These are phyloP conservation scores for Fraxinus greggii DNA, from an alignment of 305 asterid species.

Conservation along the genomic window DNA sequence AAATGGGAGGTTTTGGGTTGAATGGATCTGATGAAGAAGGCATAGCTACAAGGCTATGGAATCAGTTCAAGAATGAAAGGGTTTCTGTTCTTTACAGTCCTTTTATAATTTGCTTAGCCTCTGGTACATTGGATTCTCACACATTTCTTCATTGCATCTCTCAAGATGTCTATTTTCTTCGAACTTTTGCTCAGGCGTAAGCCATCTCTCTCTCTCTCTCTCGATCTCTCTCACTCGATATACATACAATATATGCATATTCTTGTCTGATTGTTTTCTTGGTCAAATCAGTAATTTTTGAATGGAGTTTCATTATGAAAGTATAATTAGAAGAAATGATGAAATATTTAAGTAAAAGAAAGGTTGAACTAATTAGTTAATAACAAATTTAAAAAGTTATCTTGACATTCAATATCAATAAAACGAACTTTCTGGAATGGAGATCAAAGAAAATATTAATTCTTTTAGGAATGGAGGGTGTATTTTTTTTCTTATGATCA, in stretches of 20 bases:
- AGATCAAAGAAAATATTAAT: not conserved
- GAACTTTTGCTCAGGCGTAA: conserved; percentile 68
- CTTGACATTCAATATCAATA: not conserved
- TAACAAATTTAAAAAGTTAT: not conserved
- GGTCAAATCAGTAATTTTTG: not conserved
- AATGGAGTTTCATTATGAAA: not conserved
- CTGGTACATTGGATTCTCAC: conserved; percentile 46
- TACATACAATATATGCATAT: not conserved
- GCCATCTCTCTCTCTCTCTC: conserved; percentile 13
- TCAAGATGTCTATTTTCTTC: conserved; percentile 65
- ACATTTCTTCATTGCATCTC: conserved; percentile 54
- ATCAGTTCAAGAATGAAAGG: conserved; percentile 49
- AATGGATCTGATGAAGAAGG: conserved; percentile 45
- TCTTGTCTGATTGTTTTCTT: not conserved
- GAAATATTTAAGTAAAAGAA: not conserved
- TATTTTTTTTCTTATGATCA: not conserved
- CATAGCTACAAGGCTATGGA: conserved; percentile 55
- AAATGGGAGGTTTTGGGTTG: conserved; percentile 38
- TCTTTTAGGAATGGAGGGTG: not conserved
- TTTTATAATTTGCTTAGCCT: conserved; percentile 48
- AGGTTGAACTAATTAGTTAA: not conserved
- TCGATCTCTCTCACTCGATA: not conserved
- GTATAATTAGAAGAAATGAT: not conserved
- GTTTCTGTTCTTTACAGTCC: conserved; percentile 63
- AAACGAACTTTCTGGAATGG: not conserved